Conservation (phyloP, 192 early-diverging fungal species). For the Podila clonocystis region DNA sequence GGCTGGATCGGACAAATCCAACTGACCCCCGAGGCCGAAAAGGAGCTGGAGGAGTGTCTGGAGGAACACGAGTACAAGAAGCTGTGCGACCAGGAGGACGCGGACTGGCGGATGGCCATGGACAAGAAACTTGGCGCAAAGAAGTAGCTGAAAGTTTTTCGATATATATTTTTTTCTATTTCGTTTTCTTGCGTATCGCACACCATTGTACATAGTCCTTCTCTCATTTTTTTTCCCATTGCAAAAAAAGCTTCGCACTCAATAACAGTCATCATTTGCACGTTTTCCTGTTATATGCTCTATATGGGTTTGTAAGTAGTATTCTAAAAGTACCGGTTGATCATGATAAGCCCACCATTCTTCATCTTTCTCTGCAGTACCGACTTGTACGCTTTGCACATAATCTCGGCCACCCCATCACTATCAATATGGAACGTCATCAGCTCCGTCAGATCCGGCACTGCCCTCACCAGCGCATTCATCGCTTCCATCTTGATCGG, state of each 20-base stretch:
- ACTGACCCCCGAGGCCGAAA: not conserved
- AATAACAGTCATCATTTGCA: no score
- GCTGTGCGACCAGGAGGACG: not conserved
- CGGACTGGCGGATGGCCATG: not conserved
- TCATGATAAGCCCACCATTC: not conserved
- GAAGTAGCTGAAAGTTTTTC: no score
- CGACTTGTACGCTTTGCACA: not conserved
- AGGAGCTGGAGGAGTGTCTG: not conserved
- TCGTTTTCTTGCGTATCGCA: no score
- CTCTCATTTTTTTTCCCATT: no score
- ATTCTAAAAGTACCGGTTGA: not conserved
- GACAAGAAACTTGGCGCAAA: not conserved
- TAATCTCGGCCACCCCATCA: not conserved
- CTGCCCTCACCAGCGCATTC: constrained; percentile 16
- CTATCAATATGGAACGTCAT: not conserved
- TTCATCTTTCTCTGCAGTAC: not conserved
- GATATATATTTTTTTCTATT: no score
- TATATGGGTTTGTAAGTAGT: no score
- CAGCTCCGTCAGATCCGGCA: constrained; percentile 6
- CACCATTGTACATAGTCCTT: no score
- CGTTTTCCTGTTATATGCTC: no score
- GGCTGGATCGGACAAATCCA: not conserved
- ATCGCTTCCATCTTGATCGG: constrained; percentile 29
- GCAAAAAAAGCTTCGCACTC: no score
- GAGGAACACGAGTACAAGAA: not conserved